Evolutionary conservation across 2,329 filamentous ascomycete species (phyloP).

Genomic region (Daldinia eschscholtzii): DNA sequence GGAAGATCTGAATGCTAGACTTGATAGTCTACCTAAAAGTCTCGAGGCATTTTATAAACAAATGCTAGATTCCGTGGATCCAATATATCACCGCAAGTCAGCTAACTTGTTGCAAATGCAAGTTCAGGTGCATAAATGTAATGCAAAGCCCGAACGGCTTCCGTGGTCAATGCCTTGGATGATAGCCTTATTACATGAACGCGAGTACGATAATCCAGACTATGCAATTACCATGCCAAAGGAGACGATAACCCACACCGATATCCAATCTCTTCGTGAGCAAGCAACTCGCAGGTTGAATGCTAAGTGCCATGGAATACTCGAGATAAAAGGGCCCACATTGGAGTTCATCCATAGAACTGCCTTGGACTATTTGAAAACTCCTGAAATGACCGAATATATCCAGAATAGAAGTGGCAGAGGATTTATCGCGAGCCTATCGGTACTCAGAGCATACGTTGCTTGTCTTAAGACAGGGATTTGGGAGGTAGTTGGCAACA

Average conservation of each 20-base stretch:
- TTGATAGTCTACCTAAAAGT: constrained; percentile 9
- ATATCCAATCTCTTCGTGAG: neutral
- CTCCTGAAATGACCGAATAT: too few species aligned
- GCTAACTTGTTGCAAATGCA: constrained; percentile 5
- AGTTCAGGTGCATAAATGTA: neutral
- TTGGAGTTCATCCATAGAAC: constrained; percentile 20
- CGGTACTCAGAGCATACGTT: too few species aligned
- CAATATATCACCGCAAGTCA: constrained; percentile 14
- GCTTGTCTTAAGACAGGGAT: too few species aligned
- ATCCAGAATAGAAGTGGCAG: too few species aligned
- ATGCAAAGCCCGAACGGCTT: too few species aligned
- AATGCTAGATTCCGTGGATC: constrained; percentile 12
- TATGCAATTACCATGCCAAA: constrained; percentile 7
- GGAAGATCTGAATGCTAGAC: constrained; percentile 3
- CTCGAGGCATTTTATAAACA: constrained; percentile 12
- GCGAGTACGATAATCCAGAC: constrained; percentile 11
- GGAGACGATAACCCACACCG: neutral
- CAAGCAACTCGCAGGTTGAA: constrained; percentile 7
- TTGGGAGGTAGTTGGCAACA: too few species aligned
- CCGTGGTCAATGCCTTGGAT: neutral
- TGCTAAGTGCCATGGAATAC: constrained; percentile 5
- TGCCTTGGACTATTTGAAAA: constrained; percentile 6
- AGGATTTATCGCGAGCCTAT: too few species aligned
- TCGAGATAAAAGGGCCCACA: neutral
- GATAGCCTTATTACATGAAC: constrained; percentile 7